A percentile compares a stretch with the other conserved stretches of the same genome.
These are phyloP conservation scores for Drosera capensis DNA, from an alignment of 148 eudicot genomes.

Conservation along the genomic window DNA sequence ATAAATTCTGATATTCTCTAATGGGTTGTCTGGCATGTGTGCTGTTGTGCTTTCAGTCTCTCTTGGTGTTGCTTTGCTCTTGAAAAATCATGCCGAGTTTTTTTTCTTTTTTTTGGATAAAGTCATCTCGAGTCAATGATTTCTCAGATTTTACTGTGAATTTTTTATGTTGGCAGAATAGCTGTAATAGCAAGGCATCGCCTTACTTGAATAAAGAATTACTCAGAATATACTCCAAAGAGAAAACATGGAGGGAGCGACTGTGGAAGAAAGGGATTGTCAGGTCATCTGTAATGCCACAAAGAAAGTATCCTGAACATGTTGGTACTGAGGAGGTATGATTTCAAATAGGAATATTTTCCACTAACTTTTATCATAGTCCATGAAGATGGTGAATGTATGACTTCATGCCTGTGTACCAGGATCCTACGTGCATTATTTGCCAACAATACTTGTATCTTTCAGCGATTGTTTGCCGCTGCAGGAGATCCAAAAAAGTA, in stretches of 20 bases:
- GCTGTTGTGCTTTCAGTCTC: too few species aligned
- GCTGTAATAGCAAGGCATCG: conserved; percentile 48
- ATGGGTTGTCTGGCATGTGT: too few species aligned
- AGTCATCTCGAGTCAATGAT: conserved; percentile 3
- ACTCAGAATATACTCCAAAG: conserved; percentile 51
- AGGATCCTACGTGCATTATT: conserved; percentile 94
- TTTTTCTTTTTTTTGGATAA: conserved; percentile 3
- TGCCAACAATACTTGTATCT: conserved; percentile 87
- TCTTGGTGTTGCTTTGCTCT: too few species aligned
- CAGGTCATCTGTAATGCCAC: conserved; percentile 60
- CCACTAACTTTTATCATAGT: neutral
- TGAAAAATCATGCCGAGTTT: too few species aligned
- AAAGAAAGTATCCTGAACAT: conserved; percentile 56
- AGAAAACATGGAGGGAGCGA: conserved; percentile 66
- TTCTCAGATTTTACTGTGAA: too few species aligned
- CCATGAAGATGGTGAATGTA: too few species aligned
- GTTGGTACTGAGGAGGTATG: conserved; percentile 92
- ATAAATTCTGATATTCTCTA: too few species aligned
- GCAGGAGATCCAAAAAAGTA: conserved; percentile 68
- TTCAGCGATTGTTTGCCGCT: conserved; percentile 84
- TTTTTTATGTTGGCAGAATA: too few species aligned
- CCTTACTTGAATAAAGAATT: conserved; percentile 67
- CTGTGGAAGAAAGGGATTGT: conserved; percentile 91
- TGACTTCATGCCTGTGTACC: conserved; percentile 13
- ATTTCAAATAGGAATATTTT: neutral